Base-by-base conservation (phyloP, 192 early-diverging fungal genomes). In the Coemansia sp. region DNA sequence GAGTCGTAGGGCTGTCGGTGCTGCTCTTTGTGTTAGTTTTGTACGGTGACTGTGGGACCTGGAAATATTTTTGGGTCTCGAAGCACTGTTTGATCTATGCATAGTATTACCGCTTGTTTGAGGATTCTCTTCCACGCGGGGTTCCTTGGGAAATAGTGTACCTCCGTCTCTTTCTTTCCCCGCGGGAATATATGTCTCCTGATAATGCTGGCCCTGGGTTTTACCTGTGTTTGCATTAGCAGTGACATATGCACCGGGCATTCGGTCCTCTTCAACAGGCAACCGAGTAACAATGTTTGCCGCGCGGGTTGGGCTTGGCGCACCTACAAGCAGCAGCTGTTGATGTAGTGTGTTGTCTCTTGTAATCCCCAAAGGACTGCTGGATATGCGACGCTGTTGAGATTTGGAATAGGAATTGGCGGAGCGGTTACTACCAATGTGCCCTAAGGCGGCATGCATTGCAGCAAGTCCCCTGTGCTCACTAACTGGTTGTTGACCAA, bases 321-420 rank as follows among this genome's bases (percentile, higher is more conserved):
- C 61, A 16, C 53, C 45, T 9, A 72, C 65, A 16, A 81, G 67
- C 3, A 81, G 18, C 65, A 81, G 74, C 52, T 74, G 63, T 7
- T 74, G 42, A 47, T 71, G 71, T 32, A 81, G 44, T 5, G 58
- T 26, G 53, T 38, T 69, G 32, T 76, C 68, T 5, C 32, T 23
- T 16, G 78, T 52, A 19, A 72, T 69, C 5, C 63, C 66, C 65
- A 65, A 9, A 0, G 70, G 61, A 18, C 74, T 62, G 70, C 18
- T 54, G 38, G 63, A 9, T 19, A 44, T 10, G 42, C 59, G 50
- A 45, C 44, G 70, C 54, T 26, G 63, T 19, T 37, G 9, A 44
- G 44, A 32, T 48, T 48, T 26, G 32, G 41, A 59, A 1, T 59
- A 38, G n/a, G 57, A 5, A 18, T 64, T 42, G 53, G 59, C 68